phyloP scores from a whole-genome alignment of 2,329 filamentous ascomycete genomes.

The Colletotrichum musae region DNA sequence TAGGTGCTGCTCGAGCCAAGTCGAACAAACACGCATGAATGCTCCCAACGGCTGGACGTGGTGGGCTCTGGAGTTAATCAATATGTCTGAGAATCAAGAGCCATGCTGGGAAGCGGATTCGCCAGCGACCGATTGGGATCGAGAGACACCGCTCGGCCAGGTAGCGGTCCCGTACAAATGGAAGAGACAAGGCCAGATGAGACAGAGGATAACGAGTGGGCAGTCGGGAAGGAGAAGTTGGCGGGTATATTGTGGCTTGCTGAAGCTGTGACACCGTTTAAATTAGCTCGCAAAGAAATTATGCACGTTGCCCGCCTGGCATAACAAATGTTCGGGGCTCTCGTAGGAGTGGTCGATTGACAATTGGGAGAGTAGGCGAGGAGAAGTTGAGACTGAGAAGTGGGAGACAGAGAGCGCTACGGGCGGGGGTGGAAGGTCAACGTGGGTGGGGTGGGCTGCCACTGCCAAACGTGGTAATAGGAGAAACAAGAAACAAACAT shows the following conservation, averaged over 20 bases:
- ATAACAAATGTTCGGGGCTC: background rate
- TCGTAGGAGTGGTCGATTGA: no score
- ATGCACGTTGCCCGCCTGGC: background rate
- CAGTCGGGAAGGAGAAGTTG: background rate
- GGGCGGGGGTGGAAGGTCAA: background rate
- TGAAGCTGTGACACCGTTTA: slow-evolving; percentile 23
- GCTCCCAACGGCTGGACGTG: background rate
- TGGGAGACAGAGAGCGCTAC: background rate
- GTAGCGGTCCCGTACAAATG: slow-evolving; percentile 4
- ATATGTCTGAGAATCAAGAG: slow-evolving; percentile 1
- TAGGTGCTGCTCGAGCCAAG: slow-evolving; percentile 1
- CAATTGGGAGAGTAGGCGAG: no score
- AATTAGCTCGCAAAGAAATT: slow-evolving; percentile 11
- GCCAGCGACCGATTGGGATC: background rate
- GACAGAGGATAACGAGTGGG: background rate
- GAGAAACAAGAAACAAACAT: background rate
- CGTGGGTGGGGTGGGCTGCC: no score
- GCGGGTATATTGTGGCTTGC: slow-evolving; percentile 31
- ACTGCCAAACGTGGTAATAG: background rate
- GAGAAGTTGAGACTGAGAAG: background rate
- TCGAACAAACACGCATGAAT: background rate
- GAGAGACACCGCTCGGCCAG: background rate
- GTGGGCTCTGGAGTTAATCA: background rate
- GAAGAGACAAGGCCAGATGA: slow-evolving; percentile 16
- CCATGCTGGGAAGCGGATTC: slow-evolving; percentile 3